Evolutionary conservation across 371 early-diverging fungal species (phyloP).

Genomic region (Gilbertella persicaria): DNA sequence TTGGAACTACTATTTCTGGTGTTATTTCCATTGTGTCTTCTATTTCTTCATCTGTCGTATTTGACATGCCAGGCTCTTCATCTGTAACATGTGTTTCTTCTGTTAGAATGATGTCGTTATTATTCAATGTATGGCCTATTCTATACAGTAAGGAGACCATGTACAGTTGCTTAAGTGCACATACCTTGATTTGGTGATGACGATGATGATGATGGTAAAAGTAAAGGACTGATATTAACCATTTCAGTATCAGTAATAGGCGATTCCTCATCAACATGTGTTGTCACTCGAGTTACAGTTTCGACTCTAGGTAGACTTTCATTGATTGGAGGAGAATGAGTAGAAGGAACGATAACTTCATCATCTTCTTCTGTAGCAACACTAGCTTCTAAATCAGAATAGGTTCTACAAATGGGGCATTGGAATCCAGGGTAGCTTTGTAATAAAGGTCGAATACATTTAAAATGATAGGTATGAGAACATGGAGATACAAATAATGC

Average conservation of each 20-base stretch:
- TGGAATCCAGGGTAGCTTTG: conserved; percentile 79
- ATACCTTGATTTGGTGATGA: neutral
- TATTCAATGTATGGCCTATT: too few species aligned
- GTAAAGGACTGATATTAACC: neutral
- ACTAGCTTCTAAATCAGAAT: conserved; percentile 88
- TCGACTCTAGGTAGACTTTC: conserved; percentile 4
- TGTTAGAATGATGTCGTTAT: too few species aligned
- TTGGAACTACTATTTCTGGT: neutral
- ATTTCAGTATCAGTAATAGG: conserved; percentile 3
- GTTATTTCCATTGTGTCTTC: neutral
- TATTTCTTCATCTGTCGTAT: neutral
- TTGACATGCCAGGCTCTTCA: too few species aligned
- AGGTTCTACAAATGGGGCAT: conserved; percentile 93
- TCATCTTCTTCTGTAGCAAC: conserved; percentile 51
- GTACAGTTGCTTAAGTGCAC: neutral
- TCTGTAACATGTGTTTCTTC: too few species aligned
- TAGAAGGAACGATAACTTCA: neutral
- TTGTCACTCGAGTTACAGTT: neutral
- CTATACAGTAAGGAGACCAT: neutral
- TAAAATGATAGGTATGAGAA: conserved; percentile 94
- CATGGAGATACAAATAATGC: conserved; percentile 95
- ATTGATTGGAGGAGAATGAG: conserved; percentile 1
- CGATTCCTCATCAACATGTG: neutral
- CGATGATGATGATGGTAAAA: neutral
- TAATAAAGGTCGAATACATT: conserved; percentile 85